Evolutionary conservation across 805 yeast species (phyloP).

Genomic region (Cyberlindnera bimundalis): DNA sequence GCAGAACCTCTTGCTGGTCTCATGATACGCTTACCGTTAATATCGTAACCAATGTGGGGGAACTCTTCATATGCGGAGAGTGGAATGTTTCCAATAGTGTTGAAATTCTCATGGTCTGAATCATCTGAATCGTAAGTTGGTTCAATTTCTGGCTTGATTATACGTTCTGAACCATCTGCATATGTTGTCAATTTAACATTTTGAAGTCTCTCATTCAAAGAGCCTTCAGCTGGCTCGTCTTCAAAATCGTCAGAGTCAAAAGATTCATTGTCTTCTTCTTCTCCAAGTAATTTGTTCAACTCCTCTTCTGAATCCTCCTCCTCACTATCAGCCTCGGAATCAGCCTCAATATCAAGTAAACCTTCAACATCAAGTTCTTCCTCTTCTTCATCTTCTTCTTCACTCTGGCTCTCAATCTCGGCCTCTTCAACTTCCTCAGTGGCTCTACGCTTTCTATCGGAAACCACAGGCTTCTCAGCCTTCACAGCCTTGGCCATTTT

Average conservation of each 20-base stretch:
- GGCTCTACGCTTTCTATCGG: slow-evolving; percentile 22
- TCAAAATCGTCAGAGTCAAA: slow-evolving; percentile 44
- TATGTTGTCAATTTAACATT: slow-evolving; percentile 43
- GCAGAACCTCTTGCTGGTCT: slow-evolving; percentile 98
- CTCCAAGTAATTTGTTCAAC: slow-evolving; percentile 56
- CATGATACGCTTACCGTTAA: slow-evolving; percentile 97
- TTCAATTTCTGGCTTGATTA: slow-evolving; percentile 82
- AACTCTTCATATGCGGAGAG: slow-evolving; percentile 90
- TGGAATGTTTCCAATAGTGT: slow-evolving; percentile 94
- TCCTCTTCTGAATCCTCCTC: slow-evolving; percentile 56
- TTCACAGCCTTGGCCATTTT: slow-evolving; percentile 8
- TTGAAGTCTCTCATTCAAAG: slow-evolving; percentile 8
- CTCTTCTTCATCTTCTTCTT: slow-evolving; percentile 15
- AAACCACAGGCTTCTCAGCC: background rate
- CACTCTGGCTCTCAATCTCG: slow-evolving; percentile 7
- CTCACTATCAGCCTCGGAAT: slow-evolving; percentile 20
- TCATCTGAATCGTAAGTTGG: slow-evolving; percentile 97
- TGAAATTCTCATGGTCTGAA: slow-evolving; percentile 72
- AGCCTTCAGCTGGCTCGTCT: slow-evolving; percentile 49
- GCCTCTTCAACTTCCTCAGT: slow-evolving; percentile 13
- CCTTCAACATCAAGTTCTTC: slow-evolving; percentile 28
- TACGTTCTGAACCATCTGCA: slow-evolving; percentile 79
- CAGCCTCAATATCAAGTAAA: slow-evolving; percentile 33
- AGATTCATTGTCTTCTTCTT: slow-evolving; percentile 39
- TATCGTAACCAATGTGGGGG: slow-evolving; percentile 96